Conservation (phyloP, 2,329 filamentous ascomycete species). For the Penicillium sp. region DNA sequence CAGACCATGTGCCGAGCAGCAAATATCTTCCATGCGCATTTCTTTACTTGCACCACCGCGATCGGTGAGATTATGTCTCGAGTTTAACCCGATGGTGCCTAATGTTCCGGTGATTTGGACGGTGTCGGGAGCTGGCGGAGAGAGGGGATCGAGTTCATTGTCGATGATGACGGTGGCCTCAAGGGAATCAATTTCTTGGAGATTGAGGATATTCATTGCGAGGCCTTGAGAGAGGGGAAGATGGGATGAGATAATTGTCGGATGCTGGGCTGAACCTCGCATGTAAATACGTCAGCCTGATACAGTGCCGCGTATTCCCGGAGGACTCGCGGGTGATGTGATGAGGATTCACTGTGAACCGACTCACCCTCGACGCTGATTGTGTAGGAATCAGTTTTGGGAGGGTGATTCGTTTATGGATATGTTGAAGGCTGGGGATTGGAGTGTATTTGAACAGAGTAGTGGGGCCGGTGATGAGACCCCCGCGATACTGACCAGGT, state of each 20-base stretch:
- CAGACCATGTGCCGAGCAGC: conserved; percentile 59
- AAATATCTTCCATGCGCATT: conserved; percentile 55
- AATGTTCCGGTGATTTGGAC: conserved; percentile 51
- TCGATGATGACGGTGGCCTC: conserved; percentile 57
- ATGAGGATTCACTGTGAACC: neutral
- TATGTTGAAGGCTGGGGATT: neutral
- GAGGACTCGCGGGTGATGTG: no score
- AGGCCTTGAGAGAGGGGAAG: conserved; percentile 4
- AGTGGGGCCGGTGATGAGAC: neutral
- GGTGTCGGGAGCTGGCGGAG: conserved; percentile 49
- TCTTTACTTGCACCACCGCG: conserved; percentile 52
- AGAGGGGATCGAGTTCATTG: conserved; percentile 60
- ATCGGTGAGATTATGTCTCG: conserved; percentile 37
- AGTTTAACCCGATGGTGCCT: conserved; percentile 46
- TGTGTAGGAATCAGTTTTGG: neutral
- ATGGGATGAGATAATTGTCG: neutral
- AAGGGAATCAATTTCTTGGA: conserved; percentile 51
- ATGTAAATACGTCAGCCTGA: conserved; percentile 2
- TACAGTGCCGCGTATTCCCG: neutral
- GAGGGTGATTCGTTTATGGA: neutral
- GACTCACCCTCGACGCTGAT: neutral
- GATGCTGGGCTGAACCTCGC: neutral
- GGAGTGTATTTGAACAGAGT: neutral
- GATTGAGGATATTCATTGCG: conserved; percentile 20
- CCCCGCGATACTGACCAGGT: neutral